Base-by-base conservation (phyloP, 2,329 filamentous ascomycete genomes). In the Pseudocercospora fuligena region DNA sequence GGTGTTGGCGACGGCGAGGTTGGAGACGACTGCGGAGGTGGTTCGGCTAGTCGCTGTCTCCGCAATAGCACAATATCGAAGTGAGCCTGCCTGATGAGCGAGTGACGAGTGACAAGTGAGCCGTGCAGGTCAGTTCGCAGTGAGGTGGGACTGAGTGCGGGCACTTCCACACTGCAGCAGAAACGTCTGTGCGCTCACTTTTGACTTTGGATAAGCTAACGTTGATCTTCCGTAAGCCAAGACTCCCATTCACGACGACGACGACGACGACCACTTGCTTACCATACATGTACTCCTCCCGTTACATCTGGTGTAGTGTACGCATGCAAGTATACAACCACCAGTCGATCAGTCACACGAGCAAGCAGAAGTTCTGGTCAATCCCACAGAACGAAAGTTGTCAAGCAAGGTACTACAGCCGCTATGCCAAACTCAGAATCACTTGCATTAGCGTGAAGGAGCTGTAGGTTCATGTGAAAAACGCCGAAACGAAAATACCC, bases 391-490 rank as follows among this genome's bases (percentile, higher is more conserved):
- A 31, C 40, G 43, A 61, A 49, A 9, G 23, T 23, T 21, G 31
- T 29, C 25, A 29, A 21, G 43, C 59, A 49, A n/a, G 29, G 43
- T 16, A 40, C 27, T 21, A 14, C 23, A 16, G 19, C 27, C 60
- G 29, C 60, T 54, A 56, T n/a, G 46, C 49, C 60, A 21, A 33
- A 54, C n/a, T 25, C 31, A 36, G 60, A 62, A 62, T 54, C 23
- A 62, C 60, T 54, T 54, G 60, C 46, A 62, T 62, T 62, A 62
- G 60, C 60, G 46, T 19, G 27, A 9, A 9, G 51, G 51, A 56
- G 51, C 16, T 19, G 23, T 6, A 31, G 25, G 27, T 56, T 56
- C 51, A 56, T 31, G 25, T 56, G 51, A 43, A 56, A 56, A 27
- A 31, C 5, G 27, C 51, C 16, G 51, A 27, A 54, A 49, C 19